These are phyloP conservation scores for Agrostemma githago DNA, from an alignment of 148 eudicot genomes.

Conservation along the genomic window DNA sequence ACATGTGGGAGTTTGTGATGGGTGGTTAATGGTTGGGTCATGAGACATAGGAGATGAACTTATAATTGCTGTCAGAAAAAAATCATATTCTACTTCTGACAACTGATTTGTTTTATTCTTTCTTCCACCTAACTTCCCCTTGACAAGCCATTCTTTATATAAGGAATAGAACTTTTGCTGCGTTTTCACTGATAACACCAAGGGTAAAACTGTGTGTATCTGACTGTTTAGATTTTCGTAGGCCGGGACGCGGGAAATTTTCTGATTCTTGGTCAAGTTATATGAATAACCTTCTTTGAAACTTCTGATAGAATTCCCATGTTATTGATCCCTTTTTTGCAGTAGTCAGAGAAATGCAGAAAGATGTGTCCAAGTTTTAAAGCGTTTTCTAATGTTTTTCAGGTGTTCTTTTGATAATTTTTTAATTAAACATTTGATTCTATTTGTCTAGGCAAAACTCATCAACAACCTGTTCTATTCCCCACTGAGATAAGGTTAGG, in stretches of 20 bases:
- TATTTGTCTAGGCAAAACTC: background rate
- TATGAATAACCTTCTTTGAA: background rate
- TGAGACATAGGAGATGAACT: conserved; percentile 30
- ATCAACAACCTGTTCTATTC: conserved; percentile 2
- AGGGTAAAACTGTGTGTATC: background rate
- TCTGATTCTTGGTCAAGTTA: background rate
- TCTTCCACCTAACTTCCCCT: background rate
- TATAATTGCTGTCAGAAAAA: conserved; percentile 25
- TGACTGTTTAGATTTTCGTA: background rate
- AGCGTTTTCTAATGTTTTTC: background rate
- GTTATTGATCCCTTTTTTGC: conserved; percentile 1
- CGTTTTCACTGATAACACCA: background rate
- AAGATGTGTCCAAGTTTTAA: background rate
- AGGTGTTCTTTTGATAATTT: conserved; percentile 6
- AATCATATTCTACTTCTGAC: background rate
- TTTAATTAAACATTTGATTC: background rate
- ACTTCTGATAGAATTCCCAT: background rate
- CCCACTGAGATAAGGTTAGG: conserved; percentile 7
- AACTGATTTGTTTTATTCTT: background rate
- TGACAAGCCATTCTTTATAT: background rate
- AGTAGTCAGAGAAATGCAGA: conserved; percentile 4
- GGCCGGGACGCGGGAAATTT: background rate
- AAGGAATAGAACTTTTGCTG: background rate
- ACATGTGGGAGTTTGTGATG: conserved; percentile 32
- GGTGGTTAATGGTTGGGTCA: conserved; percentile 23